Conservation (phyloP, 192 early-diverging fungal genomes). For the Coemansia sp. region DNA sequence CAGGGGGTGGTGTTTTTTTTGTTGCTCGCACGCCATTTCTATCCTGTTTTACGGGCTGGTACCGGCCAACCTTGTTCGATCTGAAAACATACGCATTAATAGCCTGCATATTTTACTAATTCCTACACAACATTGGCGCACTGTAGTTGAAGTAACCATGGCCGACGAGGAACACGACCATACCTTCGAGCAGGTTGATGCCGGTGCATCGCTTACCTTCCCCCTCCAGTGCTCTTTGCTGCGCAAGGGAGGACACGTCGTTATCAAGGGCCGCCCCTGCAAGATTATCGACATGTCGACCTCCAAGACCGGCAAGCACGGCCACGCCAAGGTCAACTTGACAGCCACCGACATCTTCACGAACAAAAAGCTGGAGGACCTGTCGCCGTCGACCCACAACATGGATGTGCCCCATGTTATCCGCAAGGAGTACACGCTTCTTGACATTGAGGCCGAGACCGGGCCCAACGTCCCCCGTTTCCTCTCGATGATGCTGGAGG, state of each 20-base stretch:
- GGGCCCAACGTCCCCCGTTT: conserved; percentile 2
- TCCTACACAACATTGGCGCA: too few relatives aligned
- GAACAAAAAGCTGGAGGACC: conserved; percentile 96
- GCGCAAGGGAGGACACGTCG: conserved; percentile 97
- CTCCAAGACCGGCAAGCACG: conserved; percentile 99
- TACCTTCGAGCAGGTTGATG: conserved; percentile 16
- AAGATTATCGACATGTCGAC: conserved; percentile 99
- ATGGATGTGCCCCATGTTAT: conserved; percentile 97
- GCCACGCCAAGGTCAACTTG: conserved; percentile 99
- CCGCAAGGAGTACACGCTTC: conserved; percentile 82
- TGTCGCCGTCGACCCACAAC: conserved; percentile 99
- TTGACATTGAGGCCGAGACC: conserved; percentile 73
- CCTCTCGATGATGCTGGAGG: conserved; percentile 65
- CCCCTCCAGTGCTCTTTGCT: conserved; percentile 99
- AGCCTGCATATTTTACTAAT: too few relatives aligned
- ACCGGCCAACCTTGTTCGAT: too few relatives aligned
- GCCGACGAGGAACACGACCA: conserved; percentile 15
- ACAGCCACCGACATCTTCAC: conserved; percentile 97
- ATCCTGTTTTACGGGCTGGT: too few relatives aligned
- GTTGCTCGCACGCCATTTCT: too few relatives aligned
- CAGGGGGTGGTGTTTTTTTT: too few relatives aligned
- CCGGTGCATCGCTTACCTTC: conserved; percentile 81
- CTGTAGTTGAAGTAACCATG: background rate
- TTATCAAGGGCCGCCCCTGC: conserved; percentile 99
- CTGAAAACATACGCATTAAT: too few relatives aligned